Base-by-base conservation (phyloP, 352 stramenopile genomes). In the Globisporangium canariense region DNA sequence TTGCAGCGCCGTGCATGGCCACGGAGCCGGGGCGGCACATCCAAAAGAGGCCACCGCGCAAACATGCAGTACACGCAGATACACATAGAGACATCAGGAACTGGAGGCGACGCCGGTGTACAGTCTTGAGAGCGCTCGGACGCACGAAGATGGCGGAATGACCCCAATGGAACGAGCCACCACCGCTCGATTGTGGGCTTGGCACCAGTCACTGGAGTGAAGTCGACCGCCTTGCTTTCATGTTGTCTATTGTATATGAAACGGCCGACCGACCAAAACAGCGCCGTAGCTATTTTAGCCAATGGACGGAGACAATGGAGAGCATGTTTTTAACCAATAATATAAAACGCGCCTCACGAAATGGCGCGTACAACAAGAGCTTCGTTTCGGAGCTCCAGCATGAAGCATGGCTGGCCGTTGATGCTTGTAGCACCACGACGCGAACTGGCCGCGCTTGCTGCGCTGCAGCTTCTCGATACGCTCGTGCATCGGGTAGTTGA, bases 361-460 rank as follows among this genome's bases (percentile, higher is more conserved):
- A 36, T 3, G 32, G 32, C 32, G 32, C 32, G 32, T 8, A 28
- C 25, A 28, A 28, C 25, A 28, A 36, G 32, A 41, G 13, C 36
- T 41, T 41, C 36, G 16, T 11, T 41, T 41, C 36, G 36, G 36
- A 41, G 36, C 36, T 14, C 8, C 32, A 36, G 32, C 22, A 11
- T 30, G 9, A 4, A 34, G 38, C 22, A 49, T 46, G 13, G 18
- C 14, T 34, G 32, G 2, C 34, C 34, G 28, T 18, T 55, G 36
- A 18, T 47, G 32, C 16, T 47, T 30, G 34, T 59, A 59, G 18
- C 53, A 59, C 53, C 53, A 56, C 20, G 6, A 28, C 34, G 79
- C 74, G 25, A 73, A 81, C 43, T 79, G 57, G 6, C 64, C 76
- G 22, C 68, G 67, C 61, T 79, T 83, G 38, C 71, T 81, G 8